Evolutionary conservation across 192 early-diverging fungal species (phyloP).

Genomic region (Mortierella hygrophila): DNA sequence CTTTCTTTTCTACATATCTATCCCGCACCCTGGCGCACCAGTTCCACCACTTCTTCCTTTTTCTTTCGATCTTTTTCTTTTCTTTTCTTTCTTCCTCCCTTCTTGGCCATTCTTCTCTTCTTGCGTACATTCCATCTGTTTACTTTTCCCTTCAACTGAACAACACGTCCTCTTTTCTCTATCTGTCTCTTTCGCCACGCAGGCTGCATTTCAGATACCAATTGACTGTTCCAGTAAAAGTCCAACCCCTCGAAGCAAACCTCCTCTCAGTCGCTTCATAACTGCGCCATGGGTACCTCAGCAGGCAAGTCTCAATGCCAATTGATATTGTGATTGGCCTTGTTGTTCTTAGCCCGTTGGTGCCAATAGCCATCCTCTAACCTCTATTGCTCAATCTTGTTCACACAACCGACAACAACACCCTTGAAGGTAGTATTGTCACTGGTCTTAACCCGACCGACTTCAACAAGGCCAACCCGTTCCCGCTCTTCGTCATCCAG

Average conservation of each 20-base stretch:
- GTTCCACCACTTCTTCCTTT: background rate
- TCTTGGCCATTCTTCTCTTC: background rate
- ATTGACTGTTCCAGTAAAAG: background rate
- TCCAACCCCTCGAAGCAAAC: background rate
- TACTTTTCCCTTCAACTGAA: background rate
- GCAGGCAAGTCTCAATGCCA: background rate
- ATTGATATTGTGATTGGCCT: too few relatives aligned
- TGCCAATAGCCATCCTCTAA: background rate
- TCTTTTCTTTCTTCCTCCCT: background rate
- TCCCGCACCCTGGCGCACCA: background rate
- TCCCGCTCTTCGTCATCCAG: conserved; percentile 87
- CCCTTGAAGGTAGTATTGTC: conserved; percentile 64
- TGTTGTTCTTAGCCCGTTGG: too few relatives aligned
- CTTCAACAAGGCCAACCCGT: conserved; percentile 64
- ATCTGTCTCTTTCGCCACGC: background rate
- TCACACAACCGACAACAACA: background rate
- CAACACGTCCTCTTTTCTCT: too few relatives aligned
- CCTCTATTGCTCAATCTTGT: background rate
- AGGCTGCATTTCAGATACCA: background rate
- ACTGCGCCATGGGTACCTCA: conserved; percentile 4
- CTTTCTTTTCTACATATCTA: background rate
- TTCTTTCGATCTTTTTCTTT: background rate
- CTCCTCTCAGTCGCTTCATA: background rate
- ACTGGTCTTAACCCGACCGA: conserved; percentile 74
- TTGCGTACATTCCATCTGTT: background rate